Percentiles rank a stretch among this genome's conserved stretches.
phyloP scores from a whole-genome alignment of 2,329 filamentous ascomycete genomes.

The Chaetomium sp. region DNA sequence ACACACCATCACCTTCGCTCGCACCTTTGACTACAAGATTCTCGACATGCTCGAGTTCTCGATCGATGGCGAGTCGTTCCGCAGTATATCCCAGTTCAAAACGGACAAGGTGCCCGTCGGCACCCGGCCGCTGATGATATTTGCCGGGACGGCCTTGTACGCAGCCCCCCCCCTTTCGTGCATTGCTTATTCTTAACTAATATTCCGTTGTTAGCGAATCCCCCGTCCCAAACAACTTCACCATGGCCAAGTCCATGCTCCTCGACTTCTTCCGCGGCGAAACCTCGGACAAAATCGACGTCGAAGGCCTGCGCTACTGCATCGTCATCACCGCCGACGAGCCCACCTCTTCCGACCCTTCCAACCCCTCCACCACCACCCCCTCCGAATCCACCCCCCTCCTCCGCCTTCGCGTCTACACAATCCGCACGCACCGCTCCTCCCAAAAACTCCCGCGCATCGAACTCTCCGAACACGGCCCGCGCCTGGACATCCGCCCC shows the following conservation, averaged over 20 bases:
- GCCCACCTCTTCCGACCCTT: no score
- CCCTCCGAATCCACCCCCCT: conserved; percentile 47
- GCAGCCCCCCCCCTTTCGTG: not conserved
- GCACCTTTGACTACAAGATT: conserved; percentile 79
- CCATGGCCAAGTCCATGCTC: conserved; percentile 78
- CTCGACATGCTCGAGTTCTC: conserved; percentile 93
- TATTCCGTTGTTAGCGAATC: conserved; percentile 47
- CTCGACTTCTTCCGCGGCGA: conserved; percentile 88
- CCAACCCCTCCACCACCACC: no score
- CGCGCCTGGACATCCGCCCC: conserved; percentile 83
- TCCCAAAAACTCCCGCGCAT: conserved; percentile 84
- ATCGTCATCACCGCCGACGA: conserved; percentile 76
- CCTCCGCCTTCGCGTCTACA: conserved; percentile 71
- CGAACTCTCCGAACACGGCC: conserved; percentile 92
- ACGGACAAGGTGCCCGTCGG: conserved; percentile 70
- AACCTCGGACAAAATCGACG: conserved; percentile 73
- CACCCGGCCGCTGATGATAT: conserved; percentile 83
- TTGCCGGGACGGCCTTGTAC: conserved; percentile 72
- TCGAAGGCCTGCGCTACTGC: conserved; percentile 89
- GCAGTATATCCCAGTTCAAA: conserved; percentile 68
- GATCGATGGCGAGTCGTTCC: conserved; percentile 67
- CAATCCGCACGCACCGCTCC: conserved; percentile 77
- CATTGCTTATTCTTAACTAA: not conserved
- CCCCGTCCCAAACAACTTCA: conserved; percentile 71
- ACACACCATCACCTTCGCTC: conserved; percentile 74